Evolutionary conservation across 2,329 filamentous ascomycete genomes (phyloP), one percentile per base, ranked within the genome.

Genomic region (Peltaster fructicola): DNA sequence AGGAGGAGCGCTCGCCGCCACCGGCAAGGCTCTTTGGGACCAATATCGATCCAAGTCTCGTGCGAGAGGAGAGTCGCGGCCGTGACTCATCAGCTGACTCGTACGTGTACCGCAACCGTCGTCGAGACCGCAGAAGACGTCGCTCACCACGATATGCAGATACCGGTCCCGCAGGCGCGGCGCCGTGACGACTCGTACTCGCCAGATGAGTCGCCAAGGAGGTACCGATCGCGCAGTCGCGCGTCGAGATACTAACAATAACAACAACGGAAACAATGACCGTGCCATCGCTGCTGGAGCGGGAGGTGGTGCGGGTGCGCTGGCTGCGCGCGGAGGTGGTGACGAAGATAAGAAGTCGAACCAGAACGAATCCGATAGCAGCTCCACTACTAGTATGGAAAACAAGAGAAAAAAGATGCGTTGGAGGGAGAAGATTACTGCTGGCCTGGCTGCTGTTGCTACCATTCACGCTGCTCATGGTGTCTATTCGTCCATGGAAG

Each of bases 391-490:
- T 17, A 69, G 71, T 43, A 68, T 76, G 53, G 68, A 72, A 43
- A 57, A 63, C 36, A 53, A 57, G 41, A 56, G 61, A 26, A 74
- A 70, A 50, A 72, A 73, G 44, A 60, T 73, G 54, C 61, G 61
- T 54, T 64, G 67, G 48, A 73, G 73, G 51, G 66, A 73, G 56
- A 48, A 73, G 41, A 45, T 75, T 34, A 73, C 69, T 36, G 65
- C 68, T 27, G 69, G 71, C 34, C 53, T 76, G 30, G 71, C 72
- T 26, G 70, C 68, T 29, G 63, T 76, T 30, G 72, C 72, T 17
- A 75, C 71, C 14, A 73, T 76, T 33, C 70, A 76, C 50, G 71
- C 71, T 13, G 71, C 67, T 8, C 69, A 76, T 44, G 63, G 60
- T 32, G 57, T 76, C 27, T 70, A 73, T 48, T 57, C 62, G 34